phyloP scores from a whole-genome alignment of 108 stramenopile genomes.

The Nitzschia inconspicua region DNA sequence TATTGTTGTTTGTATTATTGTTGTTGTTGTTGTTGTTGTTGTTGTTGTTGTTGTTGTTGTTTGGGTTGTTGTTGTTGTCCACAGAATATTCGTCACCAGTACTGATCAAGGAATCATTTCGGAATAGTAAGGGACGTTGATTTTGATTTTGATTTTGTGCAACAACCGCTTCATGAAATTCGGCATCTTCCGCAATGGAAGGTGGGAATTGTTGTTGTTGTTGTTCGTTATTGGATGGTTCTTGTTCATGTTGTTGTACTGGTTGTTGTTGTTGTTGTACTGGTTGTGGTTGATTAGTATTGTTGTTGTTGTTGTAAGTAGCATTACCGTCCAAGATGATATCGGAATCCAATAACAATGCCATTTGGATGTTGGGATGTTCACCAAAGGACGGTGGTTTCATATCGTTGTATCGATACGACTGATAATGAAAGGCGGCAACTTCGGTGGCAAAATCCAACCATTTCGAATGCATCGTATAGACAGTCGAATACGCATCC shows the following conservation, averaged over 20 bases:
- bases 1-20: too few relatives aligned
- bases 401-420: conserved; percentile 35
- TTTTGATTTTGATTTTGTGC: neutral
- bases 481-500: conserved; percentile 67
- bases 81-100: neutral
- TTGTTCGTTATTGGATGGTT: neutral
- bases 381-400: conserved; percentile 68
- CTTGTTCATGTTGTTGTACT: neutral
- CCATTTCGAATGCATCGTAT: conserved; percentile 76
- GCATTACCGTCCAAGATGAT: neutral
- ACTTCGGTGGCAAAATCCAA: conserved; percentile 55
- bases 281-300: neutral
- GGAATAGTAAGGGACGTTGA: neutral
- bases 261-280: conserved; percentile 5
- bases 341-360: neutral
- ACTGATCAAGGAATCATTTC: neutral
- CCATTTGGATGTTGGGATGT: conserved; percentile 31
- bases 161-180: neutral
- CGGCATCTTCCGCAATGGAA: neutral
- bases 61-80: neutral
- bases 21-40: neutral
- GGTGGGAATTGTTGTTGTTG: neutral
- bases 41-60: neutral
- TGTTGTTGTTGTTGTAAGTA: neutral
- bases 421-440: conserved; percentile 72